A percentile compares a stretch with the other conserved stretches of the same genome.
phyloP scores from a whole-genome alignment of 2,329 filamentous ascomycete species.

The Fusarium papillatum region DNA sequence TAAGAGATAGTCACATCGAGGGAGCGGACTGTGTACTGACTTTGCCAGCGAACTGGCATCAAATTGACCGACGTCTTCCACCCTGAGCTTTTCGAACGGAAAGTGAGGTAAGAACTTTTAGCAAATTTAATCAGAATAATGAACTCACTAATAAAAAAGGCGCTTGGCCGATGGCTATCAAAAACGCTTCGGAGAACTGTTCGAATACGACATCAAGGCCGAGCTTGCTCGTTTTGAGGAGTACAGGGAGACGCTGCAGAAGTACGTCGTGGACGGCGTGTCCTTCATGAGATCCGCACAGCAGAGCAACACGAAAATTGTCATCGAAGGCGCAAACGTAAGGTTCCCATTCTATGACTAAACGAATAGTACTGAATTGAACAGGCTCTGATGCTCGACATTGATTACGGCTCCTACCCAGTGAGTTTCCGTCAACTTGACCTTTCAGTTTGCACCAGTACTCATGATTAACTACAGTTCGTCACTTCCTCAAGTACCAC shows the following conservation, averaged over 20 bases:
- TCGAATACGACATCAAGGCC: neutral
- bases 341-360: neutral
- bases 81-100: conserved; percentile 68
- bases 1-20: conserved; percentile 36
- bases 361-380: neutral
- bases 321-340: neutral
- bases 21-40: conserved; percentile 37
- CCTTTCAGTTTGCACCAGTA: neutral
- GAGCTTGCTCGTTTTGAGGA: neutral
- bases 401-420: neutral
- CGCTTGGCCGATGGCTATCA: conserved; percentile 69
- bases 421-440: neutral
- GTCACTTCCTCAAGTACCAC: neutral
- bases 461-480: neutral
- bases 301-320: neutral
- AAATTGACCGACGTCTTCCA: conserved; percentile 77
- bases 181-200: conserved; percentile 74
- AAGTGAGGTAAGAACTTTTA: too few relatives aligned
- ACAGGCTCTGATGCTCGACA: neutral
- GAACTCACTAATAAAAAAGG: too few relatives aligned
- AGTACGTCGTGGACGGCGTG: neutral
- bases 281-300: neutral
- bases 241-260: neutral
- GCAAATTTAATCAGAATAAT: too few relatives aligned
- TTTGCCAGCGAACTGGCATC: conserved; percentile 71